Conservation (phyloP, 495 filamentous ascomycete genomes). For the Aspergillus olivimuriae region DNA sequence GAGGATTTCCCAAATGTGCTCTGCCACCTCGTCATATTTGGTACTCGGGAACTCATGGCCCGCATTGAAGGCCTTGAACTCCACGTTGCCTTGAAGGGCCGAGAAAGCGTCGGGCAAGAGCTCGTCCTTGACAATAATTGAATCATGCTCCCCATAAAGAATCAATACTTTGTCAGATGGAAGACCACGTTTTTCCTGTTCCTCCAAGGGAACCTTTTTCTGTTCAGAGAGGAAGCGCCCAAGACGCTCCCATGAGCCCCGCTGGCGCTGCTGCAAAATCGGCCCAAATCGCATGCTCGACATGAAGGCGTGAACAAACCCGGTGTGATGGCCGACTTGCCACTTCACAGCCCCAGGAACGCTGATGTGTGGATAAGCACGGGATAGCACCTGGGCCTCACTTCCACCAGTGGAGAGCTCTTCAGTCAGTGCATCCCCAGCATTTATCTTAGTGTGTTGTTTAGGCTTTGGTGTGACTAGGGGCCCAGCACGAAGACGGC, state of each 20-base stretch:
- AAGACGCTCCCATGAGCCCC: constrained; percentile 51
- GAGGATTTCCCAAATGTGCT: constrained; percentile 26
- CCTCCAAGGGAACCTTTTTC: constrained; percentile 18
- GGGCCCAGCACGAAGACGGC: constrained; percentile 46
- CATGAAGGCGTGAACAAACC: constrained; percentile 52
- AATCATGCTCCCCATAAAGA: constrained; percentile 47
- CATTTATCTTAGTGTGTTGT: constrained; percentile 21
- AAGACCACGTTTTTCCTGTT: constrained; percentile 25
- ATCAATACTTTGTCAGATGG: constrained; percentile 46
- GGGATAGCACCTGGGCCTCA: constrained; percentile 38
- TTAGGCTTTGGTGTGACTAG: constrained; percentile 31
- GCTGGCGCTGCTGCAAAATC: constrained; percentile 40
- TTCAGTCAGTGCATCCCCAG: constrained; percentile 31
- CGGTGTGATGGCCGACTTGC: constrained; percentile 50
- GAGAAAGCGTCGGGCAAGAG: constrained; percentile 46
- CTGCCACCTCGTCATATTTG: constrained; percentile 44
- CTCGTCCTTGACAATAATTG: constrained; percentile 51
- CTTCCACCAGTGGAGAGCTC: constrained; percentile 30
- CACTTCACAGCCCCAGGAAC: constrained; percentile 43
- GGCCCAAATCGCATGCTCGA: constrained; percentile 53
- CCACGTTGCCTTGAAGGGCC: constrained; percentile 42
- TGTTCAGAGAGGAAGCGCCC: constrained; percentile 42
- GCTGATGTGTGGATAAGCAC: constrained; percentile 38
- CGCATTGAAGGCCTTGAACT: constrained; percentile 42
- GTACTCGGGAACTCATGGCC: constrained; percentile 56